These are phyloP conservation scores for Schizonepeta tenuifolia DNA, from an alignment of 257 asterid species.

Conservation along the genomic window DNA sequence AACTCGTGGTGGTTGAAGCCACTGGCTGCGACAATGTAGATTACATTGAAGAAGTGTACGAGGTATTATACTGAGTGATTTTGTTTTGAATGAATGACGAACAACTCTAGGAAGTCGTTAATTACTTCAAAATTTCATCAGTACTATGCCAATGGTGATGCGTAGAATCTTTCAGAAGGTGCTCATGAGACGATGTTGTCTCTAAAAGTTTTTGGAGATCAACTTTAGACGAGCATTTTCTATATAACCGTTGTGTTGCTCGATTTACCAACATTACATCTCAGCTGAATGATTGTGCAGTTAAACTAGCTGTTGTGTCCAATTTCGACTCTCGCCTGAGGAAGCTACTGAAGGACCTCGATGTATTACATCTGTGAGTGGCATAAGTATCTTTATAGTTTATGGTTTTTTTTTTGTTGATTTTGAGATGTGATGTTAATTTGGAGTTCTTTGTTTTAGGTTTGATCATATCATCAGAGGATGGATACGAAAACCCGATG, in stretches of 20 bases:
- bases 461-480: conserved; percentile 96
- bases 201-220: conserved; percentile 87
- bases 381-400: conserved; percentile 4
- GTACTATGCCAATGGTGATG: conserved; percentile 90
- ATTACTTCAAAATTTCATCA: no score
- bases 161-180: conserved; percentile 93
- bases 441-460: conserved; percentile 40
- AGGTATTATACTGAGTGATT: conserved; percentile 47
- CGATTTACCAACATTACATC: conserved; percentile 22
- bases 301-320: conserved; percentile 94
- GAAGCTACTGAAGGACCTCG: conserved; percentile 76
- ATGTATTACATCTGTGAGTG: conserved; percentile 79
- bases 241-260: neutral
- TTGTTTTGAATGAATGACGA: no score
- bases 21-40: conserved; percentile 62
- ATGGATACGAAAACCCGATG: conserved; percentile 89
- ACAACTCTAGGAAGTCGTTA: no score
- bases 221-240: conserved; percentile 29
- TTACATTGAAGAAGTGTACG: conserved; percentile 90
- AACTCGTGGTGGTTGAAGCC: conserved; percentile 86
- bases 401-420: neutral
- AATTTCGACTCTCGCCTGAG: conserved; percentile 95
- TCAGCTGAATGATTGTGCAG: conserved; percentile 48
- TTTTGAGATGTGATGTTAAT: neutral
- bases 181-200: conserved; percentile 64